phyloP scores from a whole-genome alignment of 1,284 basidiomycete species.

The Trametes polyzona region DNA sequence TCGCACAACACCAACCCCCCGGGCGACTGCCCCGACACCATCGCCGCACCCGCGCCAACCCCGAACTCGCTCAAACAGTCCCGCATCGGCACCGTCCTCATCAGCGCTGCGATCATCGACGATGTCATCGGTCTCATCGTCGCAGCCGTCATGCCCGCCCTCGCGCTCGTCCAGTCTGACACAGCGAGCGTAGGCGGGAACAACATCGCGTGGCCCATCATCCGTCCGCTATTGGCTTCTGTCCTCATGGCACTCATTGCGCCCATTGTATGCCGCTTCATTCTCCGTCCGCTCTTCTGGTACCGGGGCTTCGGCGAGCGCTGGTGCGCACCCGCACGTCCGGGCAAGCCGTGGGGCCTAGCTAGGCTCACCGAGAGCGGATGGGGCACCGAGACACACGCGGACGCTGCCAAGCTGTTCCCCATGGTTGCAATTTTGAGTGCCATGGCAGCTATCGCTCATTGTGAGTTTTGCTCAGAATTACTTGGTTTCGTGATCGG shows the following conservation, averaged over 20 bases:
- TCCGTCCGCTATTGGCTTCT: constrained; percentile 44
- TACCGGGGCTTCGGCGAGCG: constrained; percentile 25
- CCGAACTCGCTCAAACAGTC: constrained; percentile 35
- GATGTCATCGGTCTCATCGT: constrained; percentile 59
- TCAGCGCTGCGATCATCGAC: constrained; percentile 57
- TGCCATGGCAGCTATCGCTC: constrained; percentile 30
- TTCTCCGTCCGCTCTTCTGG: constrained; percentile 35
- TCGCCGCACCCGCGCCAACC: not conserved
- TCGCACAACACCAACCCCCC: not conserved
- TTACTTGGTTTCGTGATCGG: too few species aligned
- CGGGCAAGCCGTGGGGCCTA: constrained; percentile 26
- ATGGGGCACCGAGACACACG: constrained; percentile 31
- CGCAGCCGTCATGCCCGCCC: constrained; percentile 45
- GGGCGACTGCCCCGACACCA: not conserved
- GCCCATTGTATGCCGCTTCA: constrained; percentile 31
- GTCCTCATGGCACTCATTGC: constrained; percentile 38
- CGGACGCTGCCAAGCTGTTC: constrained; percentile 29
- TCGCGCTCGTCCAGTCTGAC: constrained; percentile 30
- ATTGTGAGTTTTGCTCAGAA: constrained; percentile 23
- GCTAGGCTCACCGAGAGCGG: not conserved
- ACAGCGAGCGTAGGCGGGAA: not conserved
- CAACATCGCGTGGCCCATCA: constrained; percentile 40
- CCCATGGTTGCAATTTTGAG: constrained; percentile 29
- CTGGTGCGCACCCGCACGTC: constrained; percentile 30
- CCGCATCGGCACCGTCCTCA: constrained; percentile 50